Percentiles rank a stretch among this genome's conserved stretches.
These are phyloP conservation scores for Gnomoniopsis smithogilvyi DNA, from an alignment of 2,329 filamentous ascomycete species.

Conservation along the genomic window DNA sequence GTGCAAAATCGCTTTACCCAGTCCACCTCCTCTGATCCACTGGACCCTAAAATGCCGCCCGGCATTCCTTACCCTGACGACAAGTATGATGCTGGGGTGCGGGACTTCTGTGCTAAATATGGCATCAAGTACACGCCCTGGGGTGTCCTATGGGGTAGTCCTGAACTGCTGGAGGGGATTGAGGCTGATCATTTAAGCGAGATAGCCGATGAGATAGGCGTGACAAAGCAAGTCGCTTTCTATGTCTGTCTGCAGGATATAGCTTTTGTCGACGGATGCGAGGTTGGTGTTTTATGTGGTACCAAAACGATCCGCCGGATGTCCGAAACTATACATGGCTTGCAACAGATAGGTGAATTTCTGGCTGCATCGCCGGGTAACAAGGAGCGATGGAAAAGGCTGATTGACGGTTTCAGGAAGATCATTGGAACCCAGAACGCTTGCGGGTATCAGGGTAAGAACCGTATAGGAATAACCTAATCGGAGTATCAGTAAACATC, in stretches of 20 bases:
- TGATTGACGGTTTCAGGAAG: not conserved
- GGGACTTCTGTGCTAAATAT: not conserved
- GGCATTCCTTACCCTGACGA: not conserved
- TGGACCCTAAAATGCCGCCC: not conserved
- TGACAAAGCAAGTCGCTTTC: not conserved
- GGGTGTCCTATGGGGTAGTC: not conserved
- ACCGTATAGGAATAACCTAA: too few relatives aligned
- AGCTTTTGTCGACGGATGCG: not conserved
- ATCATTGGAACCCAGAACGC: too few relatives aligned
- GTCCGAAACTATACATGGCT: not conserved
- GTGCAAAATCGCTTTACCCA: not conserved
- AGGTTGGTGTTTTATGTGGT: not conserved
- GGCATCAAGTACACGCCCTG: not conserved
- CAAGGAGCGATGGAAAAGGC: not conserved
- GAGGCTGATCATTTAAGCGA: not conserved
- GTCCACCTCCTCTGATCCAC: not conserved
- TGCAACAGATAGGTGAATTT: not conserved
- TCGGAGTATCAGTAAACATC: too few relatives aligned
- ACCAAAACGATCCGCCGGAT: not conserved
- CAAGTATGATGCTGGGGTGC: not conserved
- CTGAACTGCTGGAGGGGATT: not conserved
- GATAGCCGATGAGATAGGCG: not conserved
- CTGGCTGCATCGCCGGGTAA: not conserved
- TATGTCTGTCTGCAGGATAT: not conserved
- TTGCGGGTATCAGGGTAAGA: too few relatives aligned